Conservation (phyloP, 805 yeast genomes). For the Candida succiphila region DNA sequence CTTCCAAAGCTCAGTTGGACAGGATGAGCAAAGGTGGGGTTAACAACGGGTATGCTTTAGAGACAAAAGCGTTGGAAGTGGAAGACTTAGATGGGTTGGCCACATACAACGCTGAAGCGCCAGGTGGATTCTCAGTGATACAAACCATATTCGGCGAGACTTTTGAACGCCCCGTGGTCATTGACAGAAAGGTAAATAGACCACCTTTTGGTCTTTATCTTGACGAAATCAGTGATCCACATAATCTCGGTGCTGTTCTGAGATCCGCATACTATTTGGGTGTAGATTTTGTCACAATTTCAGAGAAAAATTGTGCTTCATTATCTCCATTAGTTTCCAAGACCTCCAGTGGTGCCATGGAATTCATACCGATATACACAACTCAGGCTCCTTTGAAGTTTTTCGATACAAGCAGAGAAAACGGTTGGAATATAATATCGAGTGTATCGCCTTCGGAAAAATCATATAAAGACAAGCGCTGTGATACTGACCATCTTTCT, state of each 20-base stretch:
- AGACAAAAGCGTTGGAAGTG: conserved; percentile 43
- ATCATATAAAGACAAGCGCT: conserved; percentile 16
- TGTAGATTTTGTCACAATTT: conserved; percentile 65
- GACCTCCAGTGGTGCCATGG: conserved; percentile 80
- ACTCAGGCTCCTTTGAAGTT: conserved; percentile 52
- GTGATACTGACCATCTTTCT: conserved; percentile 33
- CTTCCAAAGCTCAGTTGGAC: conserved; percentile 45
- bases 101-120: conserved; percentile 10
- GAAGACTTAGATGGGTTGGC: conserved; percentile 20
- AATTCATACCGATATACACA: conserved; percentile 52
- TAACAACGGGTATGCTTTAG: conserved; percentile 73
- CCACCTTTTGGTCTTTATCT: conserved; percentile 65
- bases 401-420: conserved; percentile 40
- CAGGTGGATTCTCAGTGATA: conserved; percentile 17
- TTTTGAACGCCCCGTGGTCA: conserved; percentile 4
- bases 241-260: conserved; percentile 75
- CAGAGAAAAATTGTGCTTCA: conserved; percentile 63
- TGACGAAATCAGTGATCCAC: conserved; percentile 81
- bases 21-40: conserved; percentile 55
- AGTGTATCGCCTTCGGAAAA: conserved; percentile 35
- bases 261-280: conserved; percentile 78
- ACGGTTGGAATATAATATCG: conserved; percentile 68
- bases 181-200: not conserved
- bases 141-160: conserved; percentile 3
- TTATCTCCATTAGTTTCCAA: conserved; percentile 72